Percentiles rank a stretch among this genome's conserved stretches.
phyloP scores from a whole-genome alignment of 352 stramenopile species.

The Pythium periplocum region DNA sequence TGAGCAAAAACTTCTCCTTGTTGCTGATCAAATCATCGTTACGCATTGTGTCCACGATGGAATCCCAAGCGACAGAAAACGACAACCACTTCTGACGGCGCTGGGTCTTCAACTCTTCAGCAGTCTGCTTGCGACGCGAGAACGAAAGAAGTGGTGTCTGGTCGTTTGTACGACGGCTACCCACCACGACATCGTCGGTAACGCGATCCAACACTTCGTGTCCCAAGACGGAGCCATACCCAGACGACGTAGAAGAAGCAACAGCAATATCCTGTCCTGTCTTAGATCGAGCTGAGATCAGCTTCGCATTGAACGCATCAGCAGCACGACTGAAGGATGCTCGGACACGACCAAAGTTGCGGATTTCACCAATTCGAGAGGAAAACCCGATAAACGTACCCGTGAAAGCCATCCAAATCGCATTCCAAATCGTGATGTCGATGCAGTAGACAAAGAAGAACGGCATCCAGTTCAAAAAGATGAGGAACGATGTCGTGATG shows the following conservation, averaged over 20 bases:
- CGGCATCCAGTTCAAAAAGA: slow-evolving; percentile 94
- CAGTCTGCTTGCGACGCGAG: slow-evolving; percentile 77
- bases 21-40: slow-evolving; percentile 90
- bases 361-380: slow-evolving; percentile 95
- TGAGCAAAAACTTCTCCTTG: slow-evolving; percentile 85
- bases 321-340: slow-evolving; percentile 83
- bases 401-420: slow-evolving; percentile 96
- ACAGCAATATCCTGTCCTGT: slow-evolving; percentile 43
- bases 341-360: slow-evolving; percentile 87
- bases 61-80: slow-evolving; percentile 97
- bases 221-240: slow-evolving; percentile 26
- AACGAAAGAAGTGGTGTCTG: slow-evolving; percentile 83
- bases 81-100: slow-evolving; percentile 98
- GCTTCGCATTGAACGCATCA: slow-evolving; percentile 82
- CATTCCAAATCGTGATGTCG: slow-evolving; percentile 98
- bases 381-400: slow-evolving; percentile 96
- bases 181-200: slow-evolving; percentile 11
- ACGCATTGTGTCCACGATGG: slow-evolving; percentile 95
- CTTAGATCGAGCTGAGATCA: slow-evolving; percentile 75
- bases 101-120: slow-evolving; percentile 83
- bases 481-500: slow-evolving; percentile 84
- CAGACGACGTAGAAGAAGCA: slow-evolving; percentile 14
- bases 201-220: slow-evolving; percentile 30
- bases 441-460: slow-evolving; percentile 98
- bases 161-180: slow-evolving; percentile 22